Percentiles rank a stretch among this genome's conserved stretches.
These are phyloP conservation scores for Fonsecaea erecta DNA, from an alignment of 2,329 filamentous ascomycete species.

Conservation along the genomic window DNA sequence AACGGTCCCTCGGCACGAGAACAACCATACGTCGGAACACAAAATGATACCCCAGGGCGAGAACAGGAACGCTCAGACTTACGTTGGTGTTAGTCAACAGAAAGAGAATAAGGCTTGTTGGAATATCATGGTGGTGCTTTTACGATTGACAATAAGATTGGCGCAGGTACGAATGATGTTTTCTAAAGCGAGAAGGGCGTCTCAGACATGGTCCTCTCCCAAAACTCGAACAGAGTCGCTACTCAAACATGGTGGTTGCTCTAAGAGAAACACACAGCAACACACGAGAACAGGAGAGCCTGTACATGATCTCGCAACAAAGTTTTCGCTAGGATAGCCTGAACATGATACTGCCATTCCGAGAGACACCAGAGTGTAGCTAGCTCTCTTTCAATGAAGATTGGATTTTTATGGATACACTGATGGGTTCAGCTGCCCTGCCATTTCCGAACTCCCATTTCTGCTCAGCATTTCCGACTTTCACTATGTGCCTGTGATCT, in stretches of 20 bases:
- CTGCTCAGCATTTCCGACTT: slow-evolving; percentile 3
- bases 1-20: not conserved
- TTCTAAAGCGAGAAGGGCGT: not conserved
- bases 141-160: no score
- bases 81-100: not conserved
- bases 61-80: not conserved
- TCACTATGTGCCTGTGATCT: slow-evolving; percentile 5
- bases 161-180: no score
- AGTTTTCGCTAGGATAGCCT: not conserved
- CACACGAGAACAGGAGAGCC: not conserved
- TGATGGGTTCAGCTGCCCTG: slow-evolving; percentile 8
- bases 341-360: not conserved
- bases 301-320: not conserved
- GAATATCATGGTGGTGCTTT: no score
- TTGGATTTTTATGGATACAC: slow-evolving; percentile 16
- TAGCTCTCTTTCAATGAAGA: not conserved
- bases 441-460: slow-evolving; percentile 12
- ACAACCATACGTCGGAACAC: not conserved
- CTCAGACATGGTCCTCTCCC: not conserved
- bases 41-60: not conserved
- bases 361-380: not conserved
- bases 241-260: not conserved
- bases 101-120: not conserved
- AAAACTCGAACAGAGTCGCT: not conserved
- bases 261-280: not conserved